These are phyloP conservation scores for Arxiozyma slooffiae DNA, from an alignment of 1,139 yeast genomes.

Conservation along the genomic window DNA sequence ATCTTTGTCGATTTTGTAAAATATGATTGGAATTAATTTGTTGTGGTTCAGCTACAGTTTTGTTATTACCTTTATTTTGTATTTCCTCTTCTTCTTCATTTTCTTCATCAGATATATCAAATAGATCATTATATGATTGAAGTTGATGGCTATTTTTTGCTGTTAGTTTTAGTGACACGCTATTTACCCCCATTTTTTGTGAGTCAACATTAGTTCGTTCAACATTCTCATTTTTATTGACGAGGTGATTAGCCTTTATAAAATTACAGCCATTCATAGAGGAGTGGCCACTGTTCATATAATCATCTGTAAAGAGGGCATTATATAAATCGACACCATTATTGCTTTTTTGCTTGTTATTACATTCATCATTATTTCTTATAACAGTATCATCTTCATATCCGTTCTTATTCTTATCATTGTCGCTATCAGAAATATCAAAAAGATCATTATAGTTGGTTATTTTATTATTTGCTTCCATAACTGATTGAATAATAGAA, in stretches of 20 bases:
- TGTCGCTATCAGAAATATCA: conserved; percentile 22
- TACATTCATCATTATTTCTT: not conserved
- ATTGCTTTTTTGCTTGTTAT: not conserved
- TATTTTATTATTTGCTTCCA: conserved; percentile 4
- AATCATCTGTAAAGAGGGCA: not conserved
- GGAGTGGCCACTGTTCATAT: not conserved
- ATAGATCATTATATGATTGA: conserved; percentile 15
- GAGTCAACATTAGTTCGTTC: not conserved
- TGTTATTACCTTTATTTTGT: not conserved
- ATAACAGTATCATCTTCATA: not conserved
- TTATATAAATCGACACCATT: too few relatives aligned
- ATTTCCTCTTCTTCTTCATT: conserved; percentile 2
- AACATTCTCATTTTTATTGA: not conserved
- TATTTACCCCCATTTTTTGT: not conserved
- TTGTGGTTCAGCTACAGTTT: not conserved
- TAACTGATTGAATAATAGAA: not conserved
- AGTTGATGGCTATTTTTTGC: not conserved
- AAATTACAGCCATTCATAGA: not conserved
- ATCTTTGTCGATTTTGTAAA: not conserved
- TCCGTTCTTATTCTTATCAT: conserved; percentile 1
- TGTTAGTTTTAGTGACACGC: too few relatives aligned
- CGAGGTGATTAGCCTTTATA: not conserved
- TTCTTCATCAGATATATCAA: conserved; percentile 14
- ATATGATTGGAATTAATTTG: not conserved
- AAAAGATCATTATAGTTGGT: conserved; percentile 22